Evolutionary conservation across 1,139 yeast genomes (phyloP), one percentile per base, ranked within the genome.

Genomic region (Candida pseudoviswanathii): DNA sequence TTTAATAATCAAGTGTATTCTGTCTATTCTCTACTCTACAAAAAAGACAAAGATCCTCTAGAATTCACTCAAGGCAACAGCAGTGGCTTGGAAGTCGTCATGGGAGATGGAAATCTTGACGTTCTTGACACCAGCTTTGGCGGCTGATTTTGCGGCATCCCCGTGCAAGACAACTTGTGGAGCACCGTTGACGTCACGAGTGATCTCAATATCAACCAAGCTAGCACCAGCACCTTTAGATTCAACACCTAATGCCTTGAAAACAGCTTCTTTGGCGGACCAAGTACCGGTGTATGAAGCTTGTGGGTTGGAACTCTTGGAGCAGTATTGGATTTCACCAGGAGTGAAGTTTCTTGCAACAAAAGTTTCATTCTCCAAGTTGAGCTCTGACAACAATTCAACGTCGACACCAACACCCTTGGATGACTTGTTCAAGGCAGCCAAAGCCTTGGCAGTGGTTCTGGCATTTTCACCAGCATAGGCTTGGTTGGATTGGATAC

Each of bases 211-310:
- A 56, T 91, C 97, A 68, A 81, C 81, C 74, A 94, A 80, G 44
- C 96, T 78, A 48, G 99, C 98, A 55, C 98, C 99, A 21, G 92
- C 97, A 54, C 99, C 99, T 68, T 85, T 82, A 42, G 96, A 86
- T 64, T 83, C 81, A 55, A 90, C 96, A 54, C 96, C 94, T 63
- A 94, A 79, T 22, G 97, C 89, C 78, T 94, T 94, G 84, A 94
- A 94, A 40, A 91, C 97, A 37, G 99, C 99, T 75, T 94, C 99
- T 75, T 94, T 94, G 48, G 99, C 99, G 41, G 97, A 89, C 99
- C 99, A 94, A 45, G 96, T 88, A 48, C 99, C 99, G 34, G 99
- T 92, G 71, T 81, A 94, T 5, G 97, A 90, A 22, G 98, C 91
- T 66, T 84, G 89, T 49, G 96, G 89, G 58, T 79, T 79, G 39